phyloP scores from a whole-genome alignment of 176 grass and related monocot genomes.

The Elaeis guineensis region DNA sequence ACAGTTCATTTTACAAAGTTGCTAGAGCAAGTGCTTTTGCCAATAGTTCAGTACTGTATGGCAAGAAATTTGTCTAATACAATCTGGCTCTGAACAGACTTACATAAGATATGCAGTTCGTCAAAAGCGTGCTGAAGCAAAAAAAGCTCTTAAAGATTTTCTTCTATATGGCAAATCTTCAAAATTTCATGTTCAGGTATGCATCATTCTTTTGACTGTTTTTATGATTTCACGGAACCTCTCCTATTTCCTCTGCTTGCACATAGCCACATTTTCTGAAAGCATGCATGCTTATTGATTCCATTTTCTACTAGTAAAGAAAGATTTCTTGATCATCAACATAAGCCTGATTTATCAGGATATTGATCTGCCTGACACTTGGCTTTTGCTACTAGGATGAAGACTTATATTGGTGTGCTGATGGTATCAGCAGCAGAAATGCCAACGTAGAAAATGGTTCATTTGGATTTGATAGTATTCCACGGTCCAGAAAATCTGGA shows the following conservation, averaged over 20 bases:
- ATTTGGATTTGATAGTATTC: conserved; percentile 22
- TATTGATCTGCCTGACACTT: background rate
- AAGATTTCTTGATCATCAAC: no score
- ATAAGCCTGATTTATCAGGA: no score
- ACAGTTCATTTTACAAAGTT: no score
- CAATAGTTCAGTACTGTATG: no score
- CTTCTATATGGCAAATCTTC: conserved; percentile 67
- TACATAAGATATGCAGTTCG: conserved; percentile 60
- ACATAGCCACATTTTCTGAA: no score
- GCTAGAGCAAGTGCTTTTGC: no score
- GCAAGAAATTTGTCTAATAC: no score
- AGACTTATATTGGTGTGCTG: conserved; percentile 36
- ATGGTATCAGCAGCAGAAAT: background rate
- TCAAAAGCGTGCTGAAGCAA: conserved; percentile 68
- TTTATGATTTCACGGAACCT: no score
- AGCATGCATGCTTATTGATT: no score
- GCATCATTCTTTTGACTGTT: background rate
- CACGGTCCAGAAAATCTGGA: conserved; percentile 37
- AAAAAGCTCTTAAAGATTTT: conserved; percentile 83
- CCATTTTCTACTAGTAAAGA: no score
- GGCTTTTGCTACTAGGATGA: conserved; percentile 42
- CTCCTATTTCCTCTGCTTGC: no score
- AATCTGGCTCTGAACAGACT: conserved; percentile 32
- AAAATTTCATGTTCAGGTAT: conserved; percentile 32
- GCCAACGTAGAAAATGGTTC: conserved; percentile 6